Evolutionary conservation across 768 basidiomycete genomes (phyloP).

Genomic region (Hysterangium stoloniferum): DNA sequence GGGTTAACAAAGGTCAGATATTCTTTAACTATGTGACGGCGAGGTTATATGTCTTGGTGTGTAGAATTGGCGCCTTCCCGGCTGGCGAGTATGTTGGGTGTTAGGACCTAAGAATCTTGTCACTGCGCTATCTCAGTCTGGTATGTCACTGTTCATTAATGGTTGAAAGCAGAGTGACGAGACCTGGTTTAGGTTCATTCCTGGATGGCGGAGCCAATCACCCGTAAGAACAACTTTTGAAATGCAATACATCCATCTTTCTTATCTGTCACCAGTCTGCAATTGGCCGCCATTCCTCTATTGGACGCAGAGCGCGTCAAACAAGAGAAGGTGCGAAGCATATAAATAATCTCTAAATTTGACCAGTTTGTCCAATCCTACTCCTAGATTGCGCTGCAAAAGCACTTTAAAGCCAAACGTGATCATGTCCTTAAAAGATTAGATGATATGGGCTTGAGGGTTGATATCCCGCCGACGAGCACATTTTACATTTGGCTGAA

Average conservation of each 20-base stretch:
- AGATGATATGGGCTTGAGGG: conserved; percentile 66
- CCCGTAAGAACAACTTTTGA: conserved; percentile 45
- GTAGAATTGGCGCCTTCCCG: conserved; percentile 91
- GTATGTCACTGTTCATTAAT: conserved; percentile 25
- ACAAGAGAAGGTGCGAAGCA: conserved; percentile 49
- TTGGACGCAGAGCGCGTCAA: conserved; percentile 63
- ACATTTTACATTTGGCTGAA: conserved; percentile 97
- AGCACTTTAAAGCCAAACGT: conserved; percentile 85
- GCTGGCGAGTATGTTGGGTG: conserved; percentile 94
- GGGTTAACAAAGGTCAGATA: conserved; percentile 77
- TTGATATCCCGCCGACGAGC: conserved; percentile 64
- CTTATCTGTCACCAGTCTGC: conserved; percentile 42
- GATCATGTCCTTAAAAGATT: conserved; percentile 85
- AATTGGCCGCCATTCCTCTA: conserved; percentile 81
- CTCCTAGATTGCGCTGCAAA: conserved; percentile 66
- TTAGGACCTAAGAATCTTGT: conserved; percentile 84
- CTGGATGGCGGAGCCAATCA: conserved; percentile 93
- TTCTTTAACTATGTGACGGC: not conserved
- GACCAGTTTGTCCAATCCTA: not conserved
- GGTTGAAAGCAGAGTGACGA: conserved; percentile 1
- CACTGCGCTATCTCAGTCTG: conserved; percentile 86
- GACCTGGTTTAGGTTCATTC: conserved; percentile 55
- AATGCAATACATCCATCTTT: not conserved
- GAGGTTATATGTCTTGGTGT: conserved; percentile 15
- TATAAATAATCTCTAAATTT: not conserved